Percentiles rank a stretch among this genome's conserved stretches.
These are phyloP conservation scores for Lactarius akahatsu DNA, from an alignment of 768 basidiomycete species.

Conservation along the genomic window DNA sequence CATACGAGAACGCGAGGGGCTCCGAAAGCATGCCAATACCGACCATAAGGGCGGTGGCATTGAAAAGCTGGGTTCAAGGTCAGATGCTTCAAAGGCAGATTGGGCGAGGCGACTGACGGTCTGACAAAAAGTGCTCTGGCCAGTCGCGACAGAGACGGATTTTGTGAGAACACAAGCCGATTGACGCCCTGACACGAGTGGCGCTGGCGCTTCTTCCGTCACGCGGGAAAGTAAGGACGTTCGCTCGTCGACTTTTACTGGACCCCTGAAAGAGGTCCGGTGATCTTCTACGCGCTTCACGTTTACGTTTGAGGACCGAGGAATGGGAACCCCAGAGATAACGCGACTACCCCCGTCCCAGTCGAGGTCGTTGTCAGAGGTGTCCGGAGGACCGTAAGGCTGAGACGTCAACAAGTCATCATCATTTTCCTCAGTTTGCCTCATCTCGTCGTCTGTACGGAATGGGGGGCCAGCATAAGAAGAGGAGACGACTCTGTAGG, in stretches of 20 bases:
- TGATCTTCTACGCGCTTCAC: constrained; percentile 1
- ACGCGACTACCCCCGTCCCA: constrained; percentile 18
- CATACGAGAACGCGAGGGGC: constrained; percentile 87
- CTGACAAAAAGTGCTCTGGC: constrained; percentile 32
- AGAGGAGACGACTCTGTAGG: constrained; percentile 12
- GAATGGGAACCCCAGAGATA: constrained; percentile 8
- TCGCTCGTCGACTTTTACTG: constrained; percentile 13
- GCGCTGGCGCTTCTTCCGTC: constrained; percentile 4
- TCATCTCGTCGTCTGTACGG: constrained; percentile 11
- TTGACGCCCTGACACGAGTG: not conserved
- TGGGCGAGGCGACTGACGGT: constrained; percentile 22
- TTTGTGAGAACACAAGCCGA: not conserved
- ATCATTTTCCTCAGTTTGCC: constrained; percentile 11
- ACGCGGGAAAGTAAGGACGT: constrained; percentile 14
- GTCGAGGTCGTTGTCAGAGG: not conserved
- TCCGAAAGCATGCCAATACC: constrained; percentile 90
- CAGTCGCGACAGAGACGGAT: not conserved
- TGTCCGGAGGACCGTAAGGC: constrained; percentile 6
- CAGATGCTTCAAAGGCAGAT: not conserved
- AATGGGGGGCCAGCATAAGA: not conserved
- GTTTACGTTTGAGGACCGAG: not conserved
- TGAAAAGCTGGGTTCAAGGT: constrained; percentile 63
- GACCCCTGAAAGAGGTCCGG: not conserved
- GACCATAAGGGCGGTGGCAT: constrained; percentile 79
- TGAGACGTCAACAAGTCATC: constrained; percentile 8